A percentile compares a stretch with the other conserved stretches of the same genome.
These are phyloP conservation scores for Purpureocillium takamizusanense DNA, from an alignment of 2,329 filamentous ascomycete species.

Conservation along the genomic window DNA sequence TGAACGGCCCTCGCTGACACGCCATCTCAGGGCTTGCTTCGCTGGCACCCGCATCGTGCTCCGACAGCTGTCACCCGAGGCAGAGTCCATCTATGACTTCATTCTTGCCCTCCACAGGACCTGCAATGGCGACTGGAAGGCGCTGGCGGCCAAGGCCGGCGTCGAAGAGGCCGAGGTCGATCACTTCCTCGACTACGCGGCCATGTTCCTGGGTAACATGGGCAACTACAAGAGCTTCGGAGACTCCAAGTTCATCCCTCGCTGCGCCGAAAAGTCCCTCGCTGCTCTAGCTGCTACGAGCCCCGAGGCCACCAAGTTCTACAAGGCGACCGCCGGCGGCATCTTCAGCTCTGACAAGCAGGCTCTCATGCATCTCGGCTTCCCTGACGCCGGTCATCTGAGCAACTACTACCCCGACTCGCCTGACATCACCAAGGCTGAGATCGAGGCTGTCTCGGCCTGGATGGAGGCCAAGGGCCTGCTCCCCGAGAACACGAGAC, in stretches of 20 bases:
- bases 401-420: constrained; percentile 78
- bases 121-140: constrained; percentile 61
- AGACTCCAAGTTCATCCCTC: constrained; percentile 74
- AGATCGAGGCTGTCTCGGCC: constrained; percentile 63
- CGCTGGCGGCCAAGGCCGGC: constrained; percentile 53
- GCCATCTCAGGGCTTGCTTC: constrained; percentile 57
- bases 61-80: constrained; percentile 73
- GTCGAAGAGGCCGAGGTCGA: constrained; percentile 56
- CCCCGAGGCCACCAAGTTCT: constrained; percentile 52
- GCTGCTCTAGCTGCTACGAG: constrained; percentile 54
- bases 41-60: constrained; percentile 70
- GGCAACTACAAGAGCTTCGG: constrained; percentile 87
- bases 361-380: constrained; percentile 66
- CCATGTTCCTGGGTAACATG: constrained; percentile 69
- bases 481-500: constrained; percentile 67
- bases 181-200: constrained; percentile 67
- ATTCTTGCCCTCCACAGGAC: constrained; percentile 64
- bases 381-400: constrained; percentile 65
- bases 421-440: constrained; percentile 61
- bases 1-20: no score
- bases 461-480: constrained; percentile 66
- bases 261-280: constrained; percentile 55
- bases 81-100: constrained; percentile 72
- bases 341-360: constrained; percentile 61
- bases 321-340: constrained; percentile 58